phyloP scores from a whole-genome alignment of 345 rosid species.

The Salix arbutifolia region DNA sequence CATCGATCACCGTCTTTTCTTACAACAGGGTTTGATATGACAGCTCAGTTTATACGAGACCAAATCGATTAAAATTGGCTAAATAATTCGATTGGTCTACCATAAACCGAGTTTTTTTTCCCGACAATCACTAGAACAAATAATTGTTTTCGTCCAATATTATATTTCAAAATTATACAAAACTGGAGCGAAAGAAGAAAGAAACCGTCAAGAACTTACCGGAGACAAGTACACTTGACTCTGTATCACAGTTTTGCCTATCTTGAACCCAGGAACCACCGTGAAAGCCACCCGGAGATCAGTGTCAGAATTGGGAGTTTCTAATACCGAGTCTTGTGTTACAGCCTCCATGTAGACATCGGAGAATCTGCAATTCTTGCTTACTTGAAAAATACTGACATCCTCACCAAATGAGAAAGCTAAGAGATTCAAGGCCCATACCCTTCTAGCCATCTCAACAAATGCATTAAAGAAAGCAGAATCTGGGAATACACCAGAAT shows the following conservation, averaged over 20 bases:
- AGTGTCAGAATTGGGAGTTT: slow-evolving; percentile 9
- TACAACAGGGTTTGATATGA: neutral
- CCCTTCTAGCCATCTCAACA: slow-evolving; percentile 70
- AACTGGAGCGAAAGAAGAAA: neutral
- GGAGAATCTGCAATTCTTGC: slow-evolving; percentile 64
- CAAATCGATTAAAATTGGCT: neutral
- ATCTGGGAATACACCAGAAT: slow-evolving; percentile 67
- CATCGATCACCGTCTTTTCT: neutral
- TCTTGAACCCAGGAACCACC: slow-evolving; percentile 91
- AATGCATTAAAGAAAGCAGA: slow-evolving; percentile 64
- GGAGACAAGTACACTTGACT: slow-evolving; percentile 72
- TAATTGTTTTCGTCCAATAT: neutral
- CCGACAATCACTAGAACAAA: neutral
- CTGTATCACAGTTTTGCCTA: slow-evolving; percentile 61
- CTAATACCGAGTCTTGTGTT: slow-evolving; percentile 45
- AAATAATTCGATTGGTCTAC: neutral
- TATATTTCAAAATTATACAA: slow-evolving; percentile 16
- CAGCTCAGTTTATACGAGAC: neutral
- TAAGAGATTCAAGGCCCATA: slow-evolving; percentile 72
- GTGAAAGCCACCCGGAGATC: slow-evolving; percentile 71
- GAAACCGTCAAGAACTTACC: slow-evolving; percentile 24
- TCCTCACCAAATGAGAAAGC: slow-evolving; percentile 56
- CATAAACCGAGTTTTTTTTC: neutral
- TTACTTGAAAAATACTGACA: slow-evolving; percentile 63
- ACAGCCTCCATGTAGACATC: slow-evolving; percentile 89